Base-by-base conservation (phyloP, 164 flowering plant species). In the Taxillus chinensis region DNA sequence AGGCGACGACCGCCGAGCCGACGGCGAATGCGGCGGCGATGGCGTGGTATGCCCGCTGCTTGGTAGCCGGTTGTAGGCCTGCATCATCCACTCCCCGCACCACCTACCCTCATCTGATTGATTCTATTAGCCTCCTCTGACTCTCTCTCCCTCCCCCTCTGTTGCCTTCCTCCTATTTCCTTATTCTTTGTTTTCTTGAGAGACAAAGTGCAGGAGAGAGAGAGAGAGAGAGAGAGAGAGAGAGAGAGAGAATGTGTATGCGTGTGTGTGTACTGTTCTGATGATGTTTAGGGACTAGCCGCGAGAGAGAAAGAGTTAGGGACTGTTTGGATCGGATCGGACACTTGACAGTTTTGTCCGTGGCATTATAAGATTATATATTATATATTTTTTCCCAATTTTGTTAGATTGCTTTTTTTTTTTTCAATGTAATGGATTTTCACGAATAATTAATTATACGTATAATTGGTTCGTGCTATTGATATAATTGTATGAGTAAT, bases 41-140 rank as follows among this genome's bases (percentile, higher is more conserved):
- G 93, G 92, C 7, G 86, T 77, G 49, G 65, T 70, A 74, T 82
- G 86, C 38, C 90, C 89, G 68, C 84, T 78, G 64, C 85, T 70
- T 51, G 83, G 77, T 12, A 83, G 60, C 60, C 92, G 64, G 52
- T 73, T 84, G 74, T 80, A 75, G 9, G 85, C 79, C 66, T 77
- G 83, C 92, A 84, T 86, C 77, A 57, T 57, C 41, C 12, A 41
- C 15, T 70, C 80, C 38, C 61, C 17, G 9, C 59, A 14, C n/a
- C 27, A 4, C 5, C 40, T 55, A 55, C 27, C 58, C 13, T 55
- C 58, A 55, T 55, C 51, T 48, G 51, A 48, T 48, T 11, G 13
- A 48, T 27, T 27, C 27, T 27, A 27, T 27, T 27, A 27, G 2
- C 1, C 10, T 27, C 54, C 17, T 59, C 45, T 55, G 50, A 45